These are phyloP conservation scores for Talaromyces adpressus DNA, from an alignment of 495 filamentous ascomycete genomes.

Conservation along the genomic window DNA sequence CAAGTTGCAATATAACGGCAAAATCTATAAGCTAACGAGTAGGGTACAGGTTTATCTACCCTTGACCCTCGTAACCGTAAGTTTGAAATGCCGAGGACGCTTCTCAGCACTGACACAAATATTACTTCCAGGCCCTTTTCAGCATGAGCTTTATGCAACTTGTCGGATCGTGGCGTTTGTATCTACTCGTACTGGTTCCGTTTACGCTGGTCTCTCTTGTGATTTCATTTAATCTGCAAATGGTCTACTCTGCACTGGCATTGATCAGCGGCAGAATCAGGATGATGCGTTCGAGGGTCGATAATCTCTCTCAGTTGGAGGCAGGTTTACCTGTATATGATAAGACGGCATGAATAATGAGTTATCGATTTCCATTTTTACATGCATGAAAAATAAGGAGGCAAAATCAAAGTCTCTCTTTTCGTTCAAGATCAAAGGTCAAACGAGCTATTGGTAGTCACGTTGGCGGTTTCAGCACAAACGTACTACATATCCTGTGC, in stretches of 20 bases:
- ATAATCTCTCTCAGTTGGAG: neutral
- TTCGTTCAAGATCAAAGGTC: too few relatives aligned
- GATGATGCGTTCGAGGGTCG: neutral
- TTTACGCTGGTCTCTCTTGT: slow-evolving; percentile 1
- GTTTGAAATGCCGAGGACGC: neutral
- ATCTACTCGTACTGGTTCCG: neutral
- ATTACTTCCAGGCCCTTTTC: neutral
- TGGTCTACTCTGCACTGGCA: neutral
- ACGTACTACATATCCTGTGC: too few relatives aligned
- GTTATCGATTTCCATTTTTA: too few relatives aligned
- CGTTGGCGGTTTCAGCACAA: too few relatives aligned
- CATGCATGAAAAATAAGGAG: too few relatives aligned
- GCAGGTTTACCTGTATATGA: neutral
- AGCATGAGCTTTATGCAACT: slow-evolving; percentile 6
- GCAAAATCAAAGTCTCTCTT: too few relatives aligned
- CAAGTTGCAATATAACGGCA: neutral
- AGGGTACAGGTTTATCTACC: slow-evolving; percentile 3
- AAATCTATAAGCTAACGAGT: neutral
- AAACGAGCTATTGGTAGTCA: too few relatives aligned
- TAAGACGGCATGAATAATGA: neutral
- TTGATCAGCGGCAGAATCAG: neutral
- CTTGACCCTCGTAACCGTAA: neutral
- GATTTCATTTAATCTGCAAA: slow-evolving; percentile 1
- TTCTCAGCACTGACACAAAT: neutral
- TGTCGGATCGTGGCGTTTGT: neutral